A percentile compares a stretch with the other conserved stretches of the same genome.
Evolutionary conservation across 345 rosid species (phyloP).

Genomic region (Brassica incana): DNA sequence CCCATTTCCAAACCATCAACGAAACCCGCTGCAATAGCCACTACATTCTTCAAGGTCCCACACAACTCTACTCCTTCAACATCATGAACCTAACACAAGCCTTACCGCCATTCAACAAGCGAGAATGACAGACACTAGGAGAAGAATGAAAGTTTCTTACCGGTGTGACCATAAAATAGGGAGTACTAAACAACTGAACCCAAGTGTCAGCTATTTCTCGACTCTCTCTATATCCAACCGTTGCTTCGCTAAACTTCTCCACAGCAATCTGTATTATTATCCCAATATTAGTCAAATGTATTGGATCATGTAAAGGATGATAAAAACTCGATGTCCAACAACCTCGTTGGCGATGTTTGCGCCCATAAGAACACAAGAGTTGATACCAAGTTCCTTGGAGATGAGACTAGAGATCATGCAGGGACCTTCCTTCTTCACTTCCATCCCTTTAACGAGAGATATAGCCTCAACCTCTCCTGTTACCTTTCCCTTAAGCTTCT

Average conservation of each 20-base stretch:
- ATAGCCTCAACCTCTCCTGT: constrained; percentile 66
- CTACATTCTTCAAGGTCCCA: constrained; percentile 95
- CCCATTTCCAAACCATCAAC: constrained; percentile 98
- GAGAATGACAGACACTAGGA: neutral
- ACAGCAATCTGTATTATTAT: constrained; percentile 63
- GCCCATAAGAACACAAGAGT: constrained; percentile 92
- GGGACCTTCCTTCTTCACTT: constrained; percentile 92
- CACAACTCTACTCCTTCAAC: constrained; percentile 97
- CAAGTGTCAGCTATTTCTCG: constrained; percentile 72
- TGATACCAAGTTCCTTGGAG: constrained; percentile 66
- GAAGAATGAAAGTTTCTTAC: constrained; percentile 47
- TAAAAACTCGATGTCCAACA: neutral
- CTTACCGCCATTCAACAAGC: constrained; percentile 6
- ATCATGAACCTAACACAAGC: constrained; percentile 59
- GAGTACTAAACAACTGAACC: constrained; percentile 84
- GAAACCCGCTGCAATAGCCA: constrained; percentile 93
- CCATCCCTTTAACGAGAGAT: constrained; percentile 97
- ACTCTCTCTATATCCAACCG: constrained; percentile 77
- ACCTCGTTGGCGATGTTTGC: constrained; percentile 98
- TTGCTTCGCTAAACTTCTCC: constrained; percentile 95
- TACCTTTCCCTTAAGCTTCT: constrained; percentile 70
- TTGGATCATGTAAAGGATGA: neutral
- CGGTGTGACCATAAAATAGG: constrained; percentile 83
- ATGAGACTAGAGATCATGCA: constrained; percentile 87
- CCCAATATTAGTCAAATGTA: neutral